These are phyloP conservation scores for Pseudogymnoascus pannorum DNA, from an alignment of 2,329 filamentous ascomycete species.

Conservation along the genomic window DNA sequence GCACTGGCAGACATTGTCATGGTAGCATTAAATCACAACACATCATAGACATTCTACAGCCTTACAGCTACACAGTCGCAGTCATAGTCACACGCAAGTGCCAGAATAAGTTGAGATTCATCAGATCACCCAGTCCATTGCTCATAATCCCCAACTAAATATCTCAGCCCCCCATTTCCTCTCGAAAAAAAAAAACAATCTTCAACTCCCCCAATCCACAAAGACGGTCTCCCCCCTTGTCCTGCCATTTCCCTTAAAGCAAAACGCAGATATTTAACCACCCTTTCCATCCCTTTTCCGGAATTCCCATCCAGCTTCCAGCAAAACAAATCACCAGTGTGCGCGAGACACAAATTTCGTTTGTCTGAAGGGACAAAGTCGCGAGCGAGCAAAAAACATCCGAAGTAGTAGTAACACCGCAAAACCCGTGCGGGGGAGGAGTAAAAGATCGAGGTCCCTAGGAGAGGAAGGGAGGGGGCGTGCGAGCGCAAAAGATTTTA, in stretches of 20 bases:
- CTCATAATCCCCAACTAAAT: not conserved
- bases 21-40: not conserved
- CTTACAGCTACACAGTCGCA: not conserved
- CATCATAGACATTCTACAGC: not conserved
- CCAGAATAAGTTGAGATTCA: not conserved
- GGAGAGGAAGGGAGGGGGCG: not conserved
- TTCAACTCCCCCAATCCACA: not conserved
- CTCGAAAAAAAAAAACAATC: not conserved
- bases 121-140: conserved; percentile 6
- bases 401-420: not conserved
- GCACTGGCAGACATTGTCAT: too few relatives aligned
- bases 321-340: not conserved
- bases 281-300: not conserved
- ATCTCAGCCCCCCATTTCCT: not conserved
- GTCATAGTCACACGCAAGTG: not conserved
- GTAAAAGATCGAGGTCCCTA: not conserved
- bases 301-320: not conserved
- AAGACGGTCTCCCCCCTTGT: not conserved
- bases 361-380: not conserved
- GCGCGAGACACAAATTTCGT: conserved; percentile 1
- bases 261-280: not conserved
- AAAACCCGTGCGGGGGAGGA: not conserved
- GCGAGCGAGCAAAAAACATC: not conserved
- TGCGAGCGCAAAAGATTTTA: not conserved
- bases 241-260: not conserved